These are phyloP conservation scores for Cetradonia linearis DNA, from an alignment of 495 filamentous ascomycete species.

Conservation along the genomic window DNA sequence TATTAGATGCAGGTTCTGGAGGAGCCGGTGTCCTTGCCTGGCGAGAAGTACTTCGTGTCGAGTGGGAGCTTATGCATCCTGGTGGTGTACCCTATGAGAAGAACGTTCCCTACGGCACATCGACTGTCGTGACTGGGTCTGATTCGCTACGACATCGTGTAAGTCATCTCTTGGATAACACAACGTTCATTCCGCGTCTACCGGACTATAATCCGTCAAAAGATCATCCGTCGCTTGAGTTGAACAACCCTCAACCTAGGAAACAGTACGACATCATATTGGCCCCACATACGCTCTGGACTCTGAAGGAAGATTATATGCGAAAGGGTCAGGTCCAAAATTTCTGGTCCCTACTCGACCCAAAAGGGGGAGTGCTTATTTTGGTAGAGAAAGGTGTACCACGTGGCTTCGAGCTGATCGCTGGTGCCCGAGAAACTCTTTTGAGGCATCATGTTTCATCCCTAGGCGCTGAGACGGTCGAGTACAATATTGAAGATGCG, in stretches of 20 bases:
- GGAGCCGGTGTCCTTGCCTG: conserved; percentile 80
- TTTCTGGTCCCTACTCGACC: conserved; percentile 76
- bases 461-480: conserved; percentile 43
- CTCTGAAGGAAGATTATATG: conserved; percentile 57
- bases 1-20: conserved; percentile 77
- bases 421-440: conserved; percentile 66
- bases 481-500: conserved; percentile 32
- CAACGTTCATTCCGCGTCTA: conserved; percentile 81
- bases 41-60: conserved; percentile 69
- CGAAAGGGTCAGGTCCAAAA: conserved; percentile 73
- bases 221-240: conserved; percentile 38
- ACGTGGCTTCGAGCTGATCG: conserved; percentile 84
- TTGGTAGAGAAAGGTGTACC: conserved; percentile 87
- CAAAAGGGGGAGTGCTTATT: conserved; percentile 76
- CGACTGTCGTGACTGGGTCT: conserved; percentile 53
- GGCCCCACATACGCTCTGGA: conserved; percentile 71
- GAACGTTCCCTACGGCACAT: conserved; percentile 43
- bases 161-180: conserved; percentile 70
- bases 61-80: conserved; percentile 57
- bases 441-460: conserved; percentile 66
- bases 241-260: conserved; percentile 38
- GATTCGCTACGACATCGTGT: conserved; percentile 63
- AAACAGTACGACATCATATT: conserved; percentile 87
- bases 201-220: conserved; percentile 74
- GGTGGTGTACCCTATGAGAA: conserved; percentile 33